Evolutionary conservation across 2,329 filamentous ascomycete genomes (phyloP), one percentile per base, ranked within the genome.

Genomic region (Penicillium corylophilum): DNA sequence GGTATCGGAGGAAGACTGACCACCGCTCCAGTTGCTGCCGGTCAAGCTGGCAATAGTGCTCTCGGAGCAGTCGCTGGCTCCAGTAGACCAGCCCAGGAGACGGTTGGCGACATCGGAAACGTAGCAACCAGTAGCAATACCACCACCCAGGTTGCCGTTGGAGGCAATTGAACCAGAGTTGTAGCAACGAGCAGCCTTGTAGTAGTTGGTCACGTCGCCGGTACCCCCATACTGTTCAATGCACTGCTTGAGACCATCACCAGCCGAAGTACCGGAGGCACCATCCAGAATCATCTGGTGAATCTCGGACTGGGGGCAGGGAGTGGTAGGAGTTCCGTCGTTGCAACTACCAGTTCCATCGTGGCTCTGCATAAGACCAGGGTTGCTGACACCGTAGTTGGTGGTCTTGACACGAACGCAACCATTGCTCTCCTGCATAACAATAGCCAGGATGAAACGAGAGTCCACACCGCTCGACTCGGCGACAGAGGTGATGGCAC

Each of bases 391-490:
- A 15, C 71, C 71, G 57, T 74, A 67, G 66, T 71, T 61, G 36
- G 73, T 75, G 18, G 73, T 74, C 2, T 57, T 64, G 20, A 68
- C 73, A 24, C 74, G 73, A 16, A 77, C 74, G 60, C 75, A 77
- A 36, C 75, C 75, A 51, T 69, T 69, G 55, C 69, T 74, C 57
- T 78, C 75, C 57, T 78, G 75, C 66, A 78, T 69, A 33, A 77
- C 55, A 51, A 77, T 64, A n/a, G 74, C 71, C 13, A 78, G 64
- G 54, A 78, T 74, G 54, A 75, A 74, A 43, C 75, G 72, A 35
- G 64, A 55, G 54, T 77, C 74, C 26, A 77, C 46, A 23, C 56
- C 52, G 28, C 55, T 60, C 10, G 52, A 61, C 15, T 60, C 55
- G 3, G 72, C 63, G 6, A 73, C 66, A 12, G 56, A 44, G 44